Percentiles rank a stretch among this genome's conserved stretches.
phyloP scores from a whole-genome alignment of 768 basidiomycete species.

The Boletus rex-veris region DNA sequence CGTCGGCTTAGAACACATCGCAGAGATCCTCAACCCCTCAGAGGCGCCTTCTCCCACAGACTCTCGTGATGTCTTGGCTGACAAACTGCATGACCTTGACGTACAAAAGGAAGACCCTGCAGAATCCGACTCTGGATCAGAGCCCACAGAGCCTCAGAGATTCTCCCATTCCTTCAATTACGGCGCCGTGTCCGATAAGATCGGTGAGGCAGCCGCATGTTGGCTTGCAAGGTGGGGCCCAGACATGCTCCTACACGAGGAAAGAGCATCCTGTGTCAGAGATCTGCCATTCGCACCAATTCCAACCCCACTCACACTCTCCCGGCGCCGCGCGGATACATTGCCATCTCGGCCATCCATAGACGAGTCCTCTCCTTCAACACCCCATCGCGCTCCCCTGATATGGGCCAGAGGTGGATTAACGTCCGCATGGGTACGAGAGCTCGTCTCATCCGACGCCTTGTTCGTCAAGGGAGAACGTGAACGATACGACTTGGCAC shows the following conservation, averaged over 20 bases:
- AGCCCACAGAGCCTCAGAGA: slow-evolving; percentile 13
- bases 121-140: slow-evolving; percentile 32
- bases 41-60: slow-evolving; percentile 12
- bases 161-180: slow-evolving; percentile 58
- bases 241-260: slow-evolving; percentile 72
- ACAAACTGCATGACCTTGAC: slow-evolving; percentile 31
- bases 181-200: slow-evolving; percentile 86
- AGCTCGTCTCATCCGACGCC: slow-evolving; percentile 70
- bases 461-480: slow-evolving; percentile 78
- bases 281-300: slow-evolving; percentile 18
- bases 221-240: slow-evolving; percentile 86
- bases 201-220: slow-evolving; percentile 84
- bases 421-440: slow-evolving; percentile 67
- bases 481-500: slow-evolving; percentile 77
- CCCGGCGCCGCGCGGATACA: slow-evolving; percentile 31
- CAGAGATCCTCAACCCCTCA: slow-evolving; percentile 44
- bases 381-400: slow-evolving; percentile 36
- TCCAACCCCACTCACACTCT: slow-evolving; percentile 10
- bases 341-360: slow-evolving; percentile 22
- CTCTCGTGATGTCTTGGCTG: slow-evolving; percentile 24
- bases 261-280: slow-evolving; percentile 27
- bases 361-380: slow-evolving; percentile 11
- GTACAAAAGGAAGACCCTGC: slow-evolving; percentile 37
- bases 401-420: slow-evolving; percentile 80
- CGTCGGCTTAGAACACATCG: slow-evolving; percentile 67